These are phyloP conservation scores for Solanum gandarillasii DNA, from an alignment of 257 asterid species.

Conservation along the genomic window DNA sequence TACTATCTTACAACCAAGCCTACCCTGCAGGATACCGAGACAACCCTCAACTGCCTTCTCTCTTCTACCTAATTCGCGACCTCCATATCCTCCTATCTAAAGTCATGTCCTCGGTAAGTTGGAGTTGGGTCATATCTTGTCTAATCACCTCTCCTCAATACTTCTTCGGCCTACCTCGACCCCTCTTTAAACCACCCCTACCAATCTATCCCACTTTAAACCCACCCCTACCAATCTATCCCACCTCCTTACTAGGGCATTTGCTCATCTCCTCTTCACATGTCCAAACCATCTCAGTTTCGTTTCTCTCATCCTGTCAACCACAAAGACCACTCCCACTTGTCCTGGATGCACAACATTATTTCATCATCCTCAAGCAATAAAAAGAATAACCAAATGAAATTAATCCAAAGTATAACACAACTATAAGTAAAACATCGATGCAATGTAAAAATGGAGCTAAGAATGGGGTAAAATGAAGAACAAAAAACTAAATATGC, in stretches of 20 bases:
- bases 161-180: background rate
- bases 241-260: background rate
- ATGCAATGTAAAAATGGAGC: background rate
- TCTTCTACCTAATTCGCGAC: background rate
- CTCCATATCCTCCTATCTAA: background rate
- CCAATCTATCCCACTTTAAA: too few relatives aligned
- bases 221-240: background rate
- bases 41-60: background rate
- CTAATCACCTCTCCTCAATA: background rate
- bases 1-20: background rate
- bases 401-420: background rate
- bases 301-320: background rate
- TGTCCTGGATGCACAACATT: background rate
- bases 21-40: background rate
- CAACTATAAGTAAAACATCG: background rate
- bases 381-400: background rate
- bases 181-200: too few relatives aligned
- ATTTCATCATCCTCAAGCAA: background rate
- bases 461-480: background rate
- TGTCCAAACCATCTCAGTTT: background rate
- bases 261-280: background rate
- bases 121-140: background rate
- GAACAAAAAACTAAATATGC: background rate
- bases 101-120: background rate
- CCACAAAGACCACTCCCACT: background rate